Conservation (phyloP, 1,139 yeast genomes). For the Suhomyces coccinellae region DNA sequence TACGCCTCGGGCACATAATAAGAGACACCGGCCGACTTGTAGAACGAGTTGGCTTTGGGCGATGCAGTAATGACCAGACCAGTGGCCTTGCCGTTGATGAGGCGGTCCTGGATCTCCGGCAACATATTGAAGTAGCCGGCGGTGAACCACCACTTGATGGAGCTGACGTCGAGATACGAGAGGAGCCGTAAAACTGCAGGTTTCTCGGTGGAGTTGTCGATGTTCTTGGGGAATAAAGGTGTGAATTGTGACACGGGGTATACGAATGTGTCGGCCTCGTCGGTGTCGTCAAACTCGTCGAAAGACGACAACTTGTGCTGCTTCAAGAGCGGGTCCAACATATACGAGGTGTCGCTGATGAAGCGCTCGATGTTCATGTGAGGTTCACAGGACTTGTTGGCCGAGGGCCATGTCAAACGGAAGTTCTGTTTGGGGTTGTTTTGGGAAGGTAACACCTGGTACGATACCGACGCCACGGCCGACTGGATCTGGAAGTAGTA, state of each 20-base stretch:
- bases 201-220: conserved; percentile 72
- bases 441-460: conserved; percentile 54
- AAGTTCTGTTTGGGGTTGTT: conserved; percentile 47
- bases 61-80: conserved; percentile 88
- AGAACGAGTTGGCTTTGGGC: conserved; percentile 92
- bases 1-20: conserved; percentile 86
- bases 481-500: conserved; percentile 72
- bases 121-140: conserved; percentile 96
- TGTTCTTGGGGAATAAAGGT: conserved; percentile 65
- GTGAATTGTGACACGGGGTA: conserved; percentile 92
- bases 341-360: conserved; percentile 55
- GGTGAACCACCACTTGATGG: conserved; percentile 80
- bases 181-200: conserved; percentile 64
- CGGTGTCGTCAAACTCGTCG: conserved; percentile 34
- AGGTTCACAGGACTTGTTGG: conserved; percentile 77
- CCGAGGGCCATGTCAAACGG: conserved; percentile 69
- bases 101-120: conserved; percentile 64
- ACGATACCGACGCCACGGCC: conserved; percentile 68
- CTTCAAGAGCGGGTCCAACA: conserved; percentile 58
- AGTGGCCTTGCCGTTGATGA: conserved; percentile 58
- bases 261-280: conserved; percentile 61
- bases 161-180: conserved; percentile 55
- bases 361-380: conserved; percentile 57
- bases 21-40: conserved; percentile 79
- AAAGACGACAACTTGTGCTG: conserved; percentile 39